These are phyloP conservation scores for Apiospora koreana DNA, from an alignment of 2,329 filamentous ascomycete genomes.

Conservation along the genomic window DNA sequence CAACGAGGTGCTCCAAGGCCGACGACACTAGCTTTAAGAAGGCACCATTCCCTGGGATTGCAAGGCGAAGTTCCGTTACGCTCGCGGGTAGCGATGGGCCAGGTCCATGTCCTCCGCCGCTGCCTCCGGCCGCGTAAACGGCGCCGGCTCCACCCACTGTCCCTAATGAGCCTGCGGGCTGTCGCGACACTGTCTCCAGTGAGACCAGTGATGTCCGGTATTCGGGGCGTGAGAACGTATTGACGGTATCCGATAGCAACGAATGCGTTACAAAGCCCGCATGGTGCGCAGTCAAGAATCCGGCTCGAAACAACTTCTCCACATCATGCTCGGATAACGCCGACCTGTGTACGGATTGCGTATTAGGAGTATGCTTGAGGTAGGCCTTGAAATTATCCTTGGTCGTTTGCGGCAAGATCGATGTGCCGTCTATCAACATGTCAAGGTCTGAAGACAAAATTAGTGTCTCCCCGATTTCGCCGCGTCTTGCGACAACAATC, in stretches of 20 bases:
- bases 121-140: slow-evolving; percentile 64
- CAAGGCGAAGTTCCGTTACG: slow-evolving; percentile 52
- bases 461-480: slow-evolving; percentile 64
- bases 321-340: slow-evolving; percentile 23
- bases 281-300: slow-evolving; percentile 62
- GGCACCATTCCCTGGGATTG: slow-evolving; percentile 66
- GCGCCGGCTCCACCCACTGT: slow-evolving; percentile 71
- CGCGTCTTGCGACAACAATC: slow-evolving; percentile 63
- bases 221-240: slow-evolving; percentile 50
- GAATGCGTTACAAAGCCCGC: slow-evolving; percentile 35
- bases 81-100: slow-evolving; percentile 37
- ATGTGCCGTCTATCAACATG: slow-evolving; percentile 40
- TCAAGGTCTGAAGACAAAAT: slow-evolving; percentile 60
- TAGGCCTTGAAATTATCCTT: slow-evolving; percentile 53
- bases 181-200: slow-evolving; percentile 62
- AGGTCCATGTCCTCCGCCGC: slow-evolving; percentile 41
- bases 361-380: slow-evolving; percentile 52
- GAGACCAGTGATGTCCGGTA: slow-evolving; percentile 58
- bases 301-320: slow-evolving; percentile 60
- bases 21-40: slow-evolving; percentile 66
- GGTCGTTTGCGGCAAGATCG: slow-evolving; percentile 40
- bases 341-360: slow-evolving; percentile 39
- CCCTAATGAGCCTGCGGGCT: slow-evolving; percentile 67
- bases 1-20: slow-evolving; percentile 62
- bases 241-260: slow-evolving; percentile 33